Percentiles rank a stretch among this genome's conserved stretches.
phyloP scores from a whole-genome alignment of 495 filamentous ascomycete genomes.

The Lasiosphaeria ovina region DNA sequence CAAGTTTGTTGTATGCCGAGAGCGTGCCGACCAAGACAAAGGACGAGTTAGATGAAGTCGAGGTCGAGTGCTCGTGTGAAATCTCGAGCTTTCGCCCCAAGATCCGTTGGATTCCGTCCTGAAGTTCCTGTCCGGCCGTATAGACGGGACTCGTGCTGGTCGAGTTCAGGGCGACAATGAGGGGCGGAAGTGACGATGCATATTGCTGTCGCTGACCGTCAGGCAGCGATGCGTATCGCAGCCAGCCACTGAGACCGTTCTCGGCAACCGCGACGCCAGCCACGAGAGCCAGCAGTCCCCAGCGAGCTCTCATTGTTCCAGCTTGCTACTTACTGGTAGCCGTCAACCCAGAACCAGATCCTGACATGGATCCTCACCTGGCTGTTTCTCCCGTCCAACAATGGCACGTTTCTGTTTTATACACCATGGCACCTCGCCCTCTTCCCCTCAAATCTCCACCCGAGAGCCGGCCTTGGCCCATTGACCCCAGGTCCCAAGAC shows the following conservation, averaged over 20 bases:
- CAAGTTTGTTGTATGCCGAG: conserved; percentile 43
- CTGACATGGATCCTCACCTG: no score
- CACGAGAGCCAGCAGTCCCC: conserved; percentile 5
- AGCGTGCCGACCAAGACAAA: conserved; percentile 59
- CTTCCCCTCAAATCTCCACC: no score
- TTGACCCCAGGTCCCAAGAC: background rate
- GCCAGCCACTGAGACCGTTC: conserved; percentile 60
- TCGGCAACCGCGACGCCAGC: conserved; percentile 48
- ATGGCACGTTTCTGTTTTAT: background rate
- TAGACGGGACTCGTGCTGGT: conserved; percentile 54
- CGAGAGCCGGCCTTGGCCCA: background rate
- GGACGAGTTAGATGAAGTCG: conserved; percentile 19
- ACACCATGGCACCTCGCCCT: background rate
- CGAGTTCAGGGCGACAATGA: conserved; percentile 55
- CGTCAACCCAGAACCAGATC: background rate
- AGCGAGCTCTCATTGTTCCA: background rate
- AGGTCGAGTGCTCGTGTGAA: conserved; percentile 17
- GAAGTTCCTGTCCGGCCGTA: conserved; percentile 58
- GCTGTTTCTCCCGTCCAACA: background rate
- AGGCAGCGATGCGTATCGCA: conserved; percentile 60
- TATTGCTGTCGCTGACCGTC: conserved; percentile 23
- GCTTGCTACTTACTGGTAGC: background rate
- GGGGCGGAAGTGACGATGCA: conserved; percentile 40
- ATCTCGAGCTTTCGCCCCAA: conserved; percentile 46
- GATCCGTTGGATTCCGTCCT: conserved; percentile 55